Conservation (phyloP, 2,329 filamentous ascomycete species). For the Calonectria montana region DNA sequence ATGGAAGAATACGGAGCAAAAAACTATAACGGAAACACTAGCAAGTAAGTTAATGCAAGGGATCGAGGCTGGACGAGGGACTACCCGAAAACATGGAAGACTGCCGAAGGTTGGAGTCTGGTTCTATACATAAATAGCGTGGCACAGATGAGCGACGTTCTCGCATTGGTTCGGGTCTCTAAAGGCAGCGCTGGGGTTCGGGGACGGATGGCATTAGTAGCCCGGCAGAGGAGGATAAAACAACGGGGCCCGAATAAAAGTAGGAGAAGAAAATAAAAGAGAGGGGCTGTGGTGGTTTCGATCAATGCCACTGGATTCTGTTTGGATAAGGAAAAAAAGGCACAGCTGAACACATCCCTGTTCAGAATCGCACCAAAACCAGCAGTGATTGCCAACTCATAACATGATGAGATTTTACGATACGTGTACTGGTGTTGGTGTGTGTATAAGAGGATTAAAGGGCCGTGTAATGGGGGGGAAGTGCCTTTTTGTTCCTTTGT, state of each 20-base stretch:
- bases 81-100: slow-evolving; percentile 1
- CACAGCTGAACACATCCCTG: slow-evolving; percentile 19
- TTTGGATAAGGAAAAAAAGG: background rate
- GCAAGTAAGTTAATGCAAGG: background rate
- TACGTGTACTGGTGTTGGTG: background rate
- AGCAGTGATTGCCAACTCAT: slow-evolving; percentile 12
- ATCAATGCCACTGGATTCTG: slow-evolving; percentile 10
- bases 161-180: background rate
- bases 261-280: background rate
- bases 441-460: background rate
- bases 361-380: slow-evolving; percentile 1
- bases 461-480: background rate
- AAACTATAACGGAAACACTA: slow-evolving; percentile 2
- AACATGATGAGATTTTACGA: background rate
- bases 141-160: background rate
- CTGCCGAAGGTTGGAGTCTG: background rate
- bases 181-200: background rate
- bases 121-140: background rate
- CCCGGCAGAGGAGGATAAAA: background rate
- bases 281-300: background rate
- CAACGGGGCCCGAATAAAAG: background rate
- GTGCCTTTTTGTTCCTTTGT: background rate
- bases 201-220: slow-evolving; percentile 5
- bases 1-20: slow-evolving; percentile 44
- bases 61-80: background rate